Evolutionary conservation across 208 protist genomes (phyloP).

Genomic region (Crithidia acanthocephali): DNA sequence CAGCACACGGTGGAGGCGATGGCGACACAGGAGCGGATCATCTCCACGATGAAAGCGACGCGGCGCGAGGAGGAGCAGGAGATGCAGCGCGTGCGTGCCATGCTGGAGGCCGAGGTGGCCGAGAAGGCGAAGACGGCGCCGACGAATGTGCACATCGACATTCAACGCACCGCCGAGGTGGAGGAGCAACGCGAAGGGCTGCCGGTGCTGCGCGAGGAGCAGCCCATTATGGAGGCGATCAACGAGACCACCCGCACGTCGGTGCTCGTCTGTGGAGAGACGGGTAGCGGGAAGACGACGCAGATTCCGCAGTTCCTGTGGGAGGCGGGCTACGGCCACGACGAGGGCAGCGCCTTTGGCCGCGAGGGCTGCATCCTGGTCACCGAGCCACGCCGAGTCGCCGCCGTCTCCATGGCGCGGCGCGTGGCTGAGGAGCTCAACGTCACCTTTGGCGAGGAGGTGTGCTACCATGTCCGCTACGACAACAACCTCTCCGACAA

Average conservation of each 20-base stretch:
- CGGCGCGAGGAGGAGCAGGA: constrained; percentile 31
- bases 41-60: constrained; percentile 37
- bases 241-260: constrained; percentile 69
- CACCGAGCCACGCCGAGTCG: constrained; percentile 99
- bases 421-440: constrained; percentile 98
- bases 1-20: constrained; percentile 35
- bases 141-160: constrained; percentile 67
- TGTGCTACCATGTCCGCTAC: constrained; percentile 98
- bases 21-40: constrained; percentile 47
- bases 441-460: constrained; percentile 85
- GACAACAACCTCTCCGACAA: constrained; percentile 95
- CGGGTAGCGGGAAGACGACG: constrained; percentile 98
- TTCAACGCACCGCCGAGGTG: constrained; percentile 66
- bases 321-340: constrained; percentile 90
- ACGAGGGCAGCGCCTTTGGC: constrained; percentile 67
- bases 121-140: constrained; percentile 45
- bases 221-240: constrained; percentile 92
- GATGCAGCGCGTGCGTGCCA: constrained; percentile 25
- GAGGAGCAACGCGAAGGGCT: constrained; percentile 67
- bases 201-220: constrained; percentile 89
- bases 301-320: constrained; percentile 95
- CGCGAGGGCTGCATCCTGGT: constrained; percentile 90
- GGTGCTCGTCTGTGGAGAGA: constrained; percentile 97
- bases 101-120: constrained; percentile 42
- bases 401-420: constrained; percentile 98